Conservation (phyloP, 768 basidiomycete species). For the Xanthoconium stramineum region DNA sequence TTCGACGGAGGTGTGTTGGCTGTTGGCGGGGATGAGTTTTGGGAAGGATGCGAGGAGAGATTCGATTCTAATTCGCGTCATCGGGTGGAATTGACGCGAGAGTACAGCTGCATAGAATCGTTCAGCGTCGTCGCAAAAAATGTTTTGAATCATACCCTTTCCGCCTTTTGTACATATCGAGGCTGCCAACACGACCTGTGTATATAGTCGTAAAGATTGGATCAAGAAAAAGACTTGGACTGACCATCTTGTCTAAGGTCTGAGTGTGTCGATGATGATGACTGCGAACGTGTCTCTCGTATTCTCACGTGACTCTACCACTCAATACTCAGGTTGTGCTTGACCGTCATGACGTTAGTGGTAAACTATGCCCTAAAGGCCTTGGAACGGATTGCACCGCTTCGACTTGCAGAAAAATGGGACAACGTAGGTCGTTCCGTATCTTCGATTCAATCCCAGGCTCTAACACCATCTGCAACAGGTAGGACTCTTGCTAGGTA, state of each 20-base stretch:
- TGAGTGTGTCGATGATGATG: not conserved
- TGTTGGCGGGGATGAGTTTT: constrained; percentile 92
- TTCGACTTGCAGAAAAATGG: constrained; percentile 84
- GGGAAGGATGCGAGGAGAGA: constrained; percentile 96
- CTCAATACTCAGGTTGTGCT: not conserved
- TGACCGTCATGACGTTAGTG: constrained; percentile 9
- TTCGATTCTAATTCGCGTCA: constrained; percentile 90
- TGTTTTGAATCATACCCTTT: constrained; percentile 60
- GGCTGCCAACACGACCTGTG: constrained; percentile 86
- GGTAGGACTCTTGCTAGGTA: constrained; percentile 77
- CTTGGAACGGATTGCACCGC: constrained; percentile 85
- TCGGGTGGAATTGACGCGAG: constrained; percentile 93
- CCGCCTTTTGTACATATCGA: constrained; percentile 95
- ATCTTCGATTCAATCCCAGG: not conserved
- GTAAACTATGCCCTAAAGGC: constrained; percentile 54
- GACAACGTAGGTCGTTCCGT: constrained; percentile 71
- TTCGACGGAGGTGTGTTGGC: constrained; percentile 95
- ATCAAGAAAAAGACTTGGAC: not conserved
- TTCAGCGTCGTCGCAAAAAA: not conserved
- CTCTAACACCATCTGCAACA: constrained; percentile 25
- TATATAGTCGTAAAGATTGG: constrained; percentile 1
- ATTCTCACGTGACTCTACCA: constrained; percentile 16
- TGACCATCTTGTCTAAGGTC: constrained; percentile 20
- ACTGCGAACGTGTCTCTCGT: constrained; percentile 11
- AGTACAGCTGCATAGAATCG: constrained; percentile 65